A percentile compares a stretch with the other conserved stretches of the same genome.
These are phyloP conservation scores for Metschnikowia santaceciliae DNA, from an alignment of 805 yeast species.

Conservation along the genomic window DNA sequence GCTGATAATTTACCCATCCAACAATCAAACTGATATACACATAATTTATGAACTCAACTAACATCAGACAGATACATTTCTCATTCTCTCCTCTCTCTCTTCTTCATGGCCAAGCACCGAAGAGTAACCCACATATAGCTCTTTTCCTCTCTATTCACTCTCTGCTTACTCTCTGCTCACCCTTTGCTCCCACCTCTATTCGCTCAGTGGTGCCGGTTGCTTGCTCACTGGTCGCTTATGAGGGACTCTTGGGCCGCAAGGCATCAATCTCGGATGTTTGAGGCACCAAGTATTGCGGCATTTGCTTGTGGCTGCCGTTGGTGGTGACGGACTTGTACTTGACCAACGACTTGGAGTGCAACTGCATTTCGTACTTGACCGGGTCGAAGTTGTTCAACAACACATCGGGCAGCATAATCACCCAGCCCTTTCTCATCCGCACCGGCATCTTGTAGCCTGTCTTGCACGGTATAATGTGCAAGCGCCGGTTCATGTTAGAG, in stretches of 20 bases:
- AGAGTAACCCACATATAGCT: background rate
- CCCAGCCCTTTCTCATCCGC: conserved; percentile 83
- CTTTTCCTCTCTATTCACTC: background rate
- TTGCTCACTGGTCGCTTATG: background rate
- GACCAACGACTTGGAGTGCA: conserved; percentile 29
- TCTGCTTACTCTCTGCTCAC: background rate
- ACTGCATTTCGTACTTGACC: conserved; percentile 26
- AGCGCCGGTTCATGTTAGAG: conserved; percentile 71
- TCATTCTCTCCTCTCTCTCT: background rate
- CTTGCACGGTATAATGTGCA: conserved; percentile 78
- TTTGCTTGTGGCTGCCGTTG: conserved; percentile 20
- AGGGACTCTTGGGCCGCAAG: conserved; percentile 81
- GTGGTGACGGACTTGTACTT: conserved; percentile 17
- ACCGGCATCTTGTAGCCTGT: conserved; percentile 64
- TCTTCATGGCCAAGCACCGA: too few relatives aligned
- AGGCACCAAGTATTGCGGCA: conserved; percentile 57
- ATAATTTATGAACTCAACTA: conserved; percentile 7
- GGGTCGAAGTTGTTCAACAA: conserved; percentile 63
- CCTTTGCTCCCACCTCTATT: too few relatives aligned
- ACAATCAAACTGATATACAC: conserved; percentile 28
- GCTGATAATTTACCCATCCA: conserved; percentile 50
- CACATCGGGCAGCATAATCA: conserved; percentile 79
- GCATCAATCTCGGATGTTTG: conserved; percentile 69
- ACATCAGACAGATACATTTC: conserved; percentile 1
- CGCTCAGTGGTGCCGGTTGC: too few relatives aligned